These are phyloP conservation scores for Barnettozyma populi DNA, from an alignment of 805 yeast species.

Conservation along the genomic window DNA sequence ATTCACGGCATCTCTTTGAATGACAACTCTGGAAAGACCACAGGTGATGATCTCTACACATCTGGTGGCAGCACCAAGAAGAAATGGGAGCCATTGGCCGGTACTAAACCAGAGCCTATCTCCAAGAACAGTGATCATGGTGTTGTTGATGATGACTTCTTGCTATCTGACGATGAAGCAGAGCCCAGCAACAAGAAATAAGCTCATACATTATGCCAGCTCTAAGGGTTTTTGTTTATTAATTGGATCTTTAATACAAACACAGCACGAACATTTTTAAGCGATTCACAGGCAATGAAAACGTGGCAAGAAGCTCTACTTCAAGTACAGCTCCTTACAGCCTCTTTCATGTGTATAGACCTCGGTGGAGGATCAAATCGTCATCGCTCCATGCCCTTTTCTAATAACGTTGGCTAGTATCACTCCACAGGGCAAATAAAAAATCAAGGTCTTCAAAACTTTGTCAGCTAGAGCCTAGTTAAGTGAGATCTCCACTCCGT, in stretches of 20 bases:
- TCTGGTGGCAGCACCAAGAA: conserved; percentile 16
- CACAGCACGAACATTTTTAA: background rate
- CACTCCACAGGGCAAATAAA: too few species aligned
- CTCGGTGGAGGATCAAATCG: too few species aligned
- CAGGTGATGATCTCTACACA: conserved; percentile 22
- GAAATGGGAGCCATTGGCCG: conserved; percentile 40
- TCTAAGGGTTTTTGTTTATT: too few species aligned
- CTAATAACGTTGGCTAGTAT: too few species aligned
- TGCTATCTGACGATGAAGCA: conserved; percentile 27
- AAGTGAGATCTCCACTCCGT: too few species aligned
- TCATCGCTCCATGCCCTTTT: too few species aligned
- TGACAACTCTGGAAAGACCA: conserved; percentile 31
- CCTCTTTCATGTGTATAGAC: too few species aligned
- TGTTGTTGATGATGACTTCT: conserved; percentile 38
- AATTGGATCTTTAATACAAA: background rate
- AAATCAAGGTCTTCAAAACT: too few species aligned
- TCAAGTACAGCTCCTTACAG: too few species aligned
- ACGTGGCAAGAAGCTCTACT: too few species aligned
- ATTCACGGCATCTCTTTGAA: conserved; percentile 44
- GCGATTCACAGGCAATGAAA: too few species aligned
- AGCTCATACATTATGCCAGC: background rate
- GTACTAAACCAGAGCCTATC: conserved; percentile 23
- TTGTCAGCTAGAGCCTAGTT: too few species aligned
- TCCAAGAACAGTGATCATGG: conserved; percentile 14
- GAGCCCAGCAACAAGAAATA: background rate